Evolutionary conservation across 202 grass and related monocot species (phyloP).

Genomic region (Bolboschoenoplectus hybrid): DNA sequence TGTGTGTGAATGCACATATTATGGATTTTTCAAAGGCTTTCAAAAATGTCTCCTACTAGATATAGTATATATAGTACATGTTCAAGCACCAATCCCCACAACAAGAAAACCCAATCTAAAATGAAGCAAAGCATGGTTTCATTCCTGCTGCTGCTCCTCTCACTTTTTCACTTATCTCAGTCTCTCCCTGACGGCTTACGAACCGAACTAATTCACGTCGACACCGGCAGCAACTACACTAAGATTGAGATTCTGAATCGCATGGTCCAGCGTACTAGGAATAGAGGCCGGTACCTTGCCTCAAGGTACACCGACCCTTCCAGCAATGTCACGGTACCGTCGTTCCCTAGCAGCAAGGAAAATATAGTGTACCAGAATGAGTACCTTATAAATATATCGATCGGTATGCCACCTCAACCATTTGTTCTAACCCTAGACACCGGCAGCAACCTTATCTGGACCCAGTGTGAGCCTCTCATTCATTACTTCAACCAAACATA

Average conservation of each 20-base stretch:
- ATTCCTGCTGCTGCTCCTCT: slow-evolving; percentile 47
- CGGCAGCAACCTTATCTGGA: slow-evolving; percentile 77
- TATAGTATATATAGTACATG: neutral
- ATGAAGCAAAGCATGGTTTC: neutral
- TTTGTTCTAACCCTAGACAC: slow-evolving; percentile 73
- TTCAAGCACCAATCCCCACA: neutral
- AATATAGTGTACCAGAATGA: slow-evolving; percentile 21
- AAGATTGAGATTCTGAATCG: slow-evolving; percentile 53
- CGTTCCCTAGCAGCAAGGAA: slow-evolving; percentile 27
- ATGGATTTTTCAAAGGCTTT: too few relatives aligned
- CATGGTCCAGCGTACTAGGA: slow-evolving; percentile 47
- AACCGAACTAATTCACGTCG: slow-evolving; percentile 55
- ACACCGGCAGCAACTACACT: slow-evolving; percentile 45
- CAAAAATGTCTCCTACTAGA: neutral
- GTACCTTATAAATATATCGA: slow-evolving; percentile 52
- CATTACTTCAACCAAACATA: slow-evolving; percentile 42
- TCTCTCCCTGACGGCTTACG: slow-evolving; percentile 35
- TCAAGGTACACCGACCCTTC: neutral
- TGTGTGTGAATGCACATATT: too few relatives aligned
- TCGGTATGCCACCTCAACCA: slow-evolving; percentile 57
- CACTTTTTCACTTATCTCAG: slow-evolving; percentile 32
- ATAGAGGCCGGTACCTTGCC: slow-evolving; percentile 37
- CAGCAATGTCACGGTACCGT: neutral
- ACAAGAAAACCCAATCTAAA: neutral
- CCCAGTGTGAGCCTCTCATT: slow-evolving; percentile 66